Conservation (phyloP, 257 asterid species). For the Gardenia jasminoides region DNA sequence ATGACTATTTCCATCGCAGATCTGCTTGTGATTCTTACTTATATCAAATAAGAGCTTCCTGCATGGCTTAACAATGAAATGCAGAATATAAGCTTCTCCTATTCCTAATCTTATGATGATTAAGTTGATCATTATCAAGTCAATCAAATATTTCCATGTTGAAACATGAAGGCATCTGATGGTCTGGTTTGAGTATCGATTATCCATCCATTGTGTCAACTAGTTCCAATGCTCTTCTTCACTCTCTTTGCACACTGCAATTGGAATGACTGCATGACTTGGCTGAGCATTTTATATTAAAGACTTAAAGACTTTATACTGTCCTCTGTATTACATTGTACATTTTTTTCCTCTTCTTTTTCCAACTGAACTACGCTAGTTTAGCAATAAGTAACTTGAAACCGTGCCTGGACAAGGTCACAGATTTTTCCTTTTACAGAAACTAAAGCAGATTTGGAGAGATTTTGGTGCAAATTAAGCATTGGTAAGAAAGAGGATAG, state of each 20-base stretch:
- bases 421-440: neutral
- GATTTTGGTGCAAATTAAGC: neutral
- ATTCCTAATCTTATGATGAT: neutral
- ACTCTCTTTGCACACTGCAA: neutral
- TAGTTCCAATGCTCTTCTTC: neutral
- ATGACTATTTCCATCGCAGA: constrained; percentile 14
- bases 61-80: neutral
- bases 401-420: neutral
- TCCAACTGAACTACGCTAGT: neutral
- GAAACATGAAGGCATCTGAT: neutral
- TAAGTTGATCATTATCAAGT: neutral
- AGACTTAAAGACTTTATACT: neutral
- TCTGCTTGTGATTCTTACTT: constrained; percentile 2
- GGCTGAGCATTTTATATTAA: neutral
- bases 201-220: neutral
- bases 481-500: neutral
- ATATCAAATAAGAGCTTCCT: neutral
- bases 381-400: neutral
- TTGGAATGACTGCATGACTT: neutral
- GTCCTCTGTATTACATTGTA: neutral
- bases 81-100: neutral
- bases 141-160: neutral
- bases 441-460: neutral
- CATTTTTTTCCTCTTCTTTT: neutral
- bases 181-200: neutral